These are phyloP conservation scores for Biscogniauxia mediterranea DNA, from an alignment of 2,329 filamentous ascomycete genomes.

Conservation along the genomic window DNA sequence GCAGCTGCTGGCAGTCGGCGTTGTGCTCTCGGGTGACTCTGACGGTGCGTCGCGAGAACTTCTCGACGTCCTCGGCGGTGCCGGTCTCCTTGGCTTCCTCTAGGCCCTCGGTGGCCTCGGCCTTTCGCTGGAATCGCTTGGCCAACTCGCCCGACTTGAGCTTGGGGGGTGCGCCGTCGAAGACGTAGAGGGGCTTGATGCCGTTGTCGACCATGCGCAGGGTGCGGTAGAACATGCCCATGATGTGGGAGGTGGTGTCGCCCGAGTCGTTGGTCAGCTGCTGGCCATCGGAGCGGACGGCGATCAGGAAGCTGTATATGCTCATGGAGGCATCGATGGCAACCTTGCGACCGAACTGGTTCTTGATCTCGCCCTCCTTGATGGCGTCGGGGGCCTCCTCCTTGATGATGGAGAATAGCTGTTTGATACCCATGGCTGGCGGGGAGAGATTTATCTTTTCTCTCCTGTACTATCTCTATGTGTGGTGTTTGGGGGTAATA, in stretches of 20 bases:
- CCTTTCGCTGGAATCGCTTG: conserved; percentile 92
- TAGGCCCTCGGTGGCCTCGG: conserved; percentile 82
- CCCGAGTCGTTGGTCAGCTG: conserved; percentile 93
- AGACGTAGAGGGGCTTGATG: conserved; percentile 97
- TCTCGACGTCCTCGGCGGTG: conserved; percentile 95
- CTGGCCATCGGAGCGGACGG: conserved; percentile 93
- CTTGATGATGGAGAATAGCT: conserved; percentile 77
- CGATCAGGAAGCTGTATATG: conserved; percentile 98
- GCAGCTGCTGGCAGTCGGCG: conserved; percentile 82
- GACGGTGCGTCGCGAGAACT: conserved; percentile 91
- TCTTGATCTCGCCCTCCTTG: conserved; percentile 98
- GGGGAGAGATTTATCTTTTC: background rate
- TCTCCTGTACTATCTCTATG: too few species aligned
- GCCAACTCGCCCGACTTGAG: conserved; percentile 96
- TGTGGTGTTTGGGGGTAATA: too few species aligned
- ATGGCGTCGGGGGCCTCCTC: conserved; percentile 94
- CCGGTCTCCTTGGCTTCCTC: conserved; percentile 97
- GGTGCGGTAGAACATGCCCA: conserved; percentile 99
- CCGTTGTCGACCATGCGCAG: conserved; percentile 97
- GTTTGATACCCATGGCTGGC: conserved; percentile 62
- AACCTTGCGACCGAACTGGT: conserved; percentile 97
- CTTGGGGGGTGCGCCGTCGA: conserved; percentile 94
- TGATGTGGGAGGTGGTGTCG: conserved; percentile 95
- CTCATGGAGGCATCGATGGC: conserved; percentile 91
- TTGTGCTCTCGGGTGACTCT: conserved; percentile 97